These are phyloP conservation scores for Trichoderma gracile DNA, from an alignment of 2,329 filamentous ascomycete species.

Conservation along the genomic window DNA sequence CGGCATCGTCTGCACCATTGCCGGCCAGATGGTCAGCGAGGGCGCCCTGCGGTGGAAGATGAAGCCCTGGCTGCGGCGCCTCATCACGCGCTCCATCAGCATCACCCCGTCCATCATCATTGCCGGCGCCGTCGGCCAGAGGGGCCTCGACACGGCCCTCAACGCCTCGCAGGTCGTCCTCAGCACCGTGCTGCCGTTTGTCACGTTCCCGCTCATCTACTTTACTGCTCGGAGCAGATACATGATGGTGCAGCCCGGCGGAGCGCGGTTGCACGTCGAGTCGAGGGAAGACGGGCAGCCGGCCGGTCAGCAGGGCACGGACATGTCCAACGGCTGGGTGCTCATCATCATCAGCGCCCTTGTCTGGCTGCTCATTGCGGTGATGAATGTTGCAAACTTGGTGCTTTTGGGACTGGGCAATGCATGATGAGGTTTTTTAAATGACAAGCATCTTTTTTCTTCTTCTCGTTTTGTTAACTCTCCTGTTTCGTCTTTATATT, in stretches of 20 bases:
- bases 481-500: neutral
- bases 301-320: conserved; percentile 36
- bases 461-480: neutral
- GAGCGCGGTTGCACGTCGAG: conserved; percentile 39
- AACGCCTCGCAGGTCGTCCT: conserved; percentile 77
- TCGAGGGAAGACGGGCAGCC: conserved; percentile 25
- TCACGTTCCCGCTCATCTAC: conserved; percentile 80
- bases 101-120: conserved; percentile 83
- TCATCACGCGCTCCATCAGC: conserved; percentile 76
- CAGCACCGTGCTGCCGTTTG: conserved; percentile 76
- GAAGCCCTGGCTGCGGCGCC: conserved; percentile 74
- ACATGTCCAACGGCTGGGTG: conserved; percentile 74
- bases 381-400: conserved; percentile 78
- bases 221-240: conserved; percentile 78
- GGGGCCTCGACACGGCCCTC: conserved; percentile 69
- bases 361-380: conserved; percentile 72
- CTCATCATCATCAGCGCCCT: conserved; percentile 55
- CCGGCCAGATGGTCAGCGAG: conserved; percentile 86
- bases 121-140: conserved; percentile 71
- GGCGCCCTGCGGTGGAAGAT: conserved; percentile 76
- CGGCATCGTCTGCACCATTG: conserved; percentile 85
- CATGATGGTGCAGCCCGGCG: conserved; percentile 67
- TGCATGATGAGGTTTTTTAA: conserved; percentile 4
- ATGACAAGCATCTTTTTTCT: neutral
- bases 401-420: conserved; percentile 57